Base-by-base conservation (phyloP, 768 basidiomycete species). In the Gelatoporia subvermispora region DNA sequence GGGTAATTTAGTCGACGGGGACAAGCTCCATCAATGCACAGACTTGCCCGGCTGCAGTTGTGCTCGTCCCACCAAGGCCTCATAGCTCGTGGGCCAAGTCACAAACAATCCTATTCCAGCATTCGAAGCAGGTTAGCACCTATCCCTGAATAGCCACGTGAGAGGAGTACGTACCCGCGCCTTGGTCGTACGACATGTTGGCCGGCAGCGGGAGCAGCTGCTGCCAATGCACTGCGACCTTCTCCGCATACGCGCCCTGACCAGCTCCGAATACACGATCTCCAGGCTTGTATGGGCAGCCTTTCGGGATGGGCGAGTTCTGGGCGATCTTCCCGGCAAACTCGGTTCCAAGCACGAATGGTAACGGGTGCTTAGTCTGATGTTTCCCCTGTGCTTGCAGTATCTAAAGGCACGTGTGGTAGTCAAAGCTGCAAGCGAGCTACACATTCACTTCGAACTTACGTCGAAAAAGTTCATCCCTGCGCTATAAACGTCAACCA, bases 51-150 rank as follows among this genome's bases (percentile, higher is more conserved):
- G 68, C 61, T 93, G 82, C 36, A 93, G 67, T 40, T 88, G 71
- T 11, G 91, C 95, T 43, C 93, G 74, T 10, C 87, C 88, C 0
- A 93, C 87, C 13, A 99, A 71, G 0, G 84, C 96, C 60, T 94
- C 93, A 58, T 96, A 97, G 52, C 84, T 87, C 5, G 95, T 98
- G 0, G 93, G 90, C 81, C 88, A 93, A 8, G 92, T 94, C n/a
- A 97, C 68, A 56, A 67, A 88, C 43, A 96, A 62, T 2, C 89
- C 92, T 86, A 48, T 13, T 47, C 43, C 25, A 28, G 3, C 41
- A 40, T 11, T 31, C n/a, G n/a, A n/a, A n/a, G n/a, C 35, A 16
- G 24, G 4, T 21, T 23, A 10, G 9, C 2, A 13, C 8, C 38
- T 13, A 48, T 10, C 34, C 25, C 5, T 13, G 7, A 17, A n/a